Percentiles rank a stretch among this genome's conserved stretches.
Conservation (phyloP, 73 alveolate genomes). For the Paramecium octaurelia region DNA sequence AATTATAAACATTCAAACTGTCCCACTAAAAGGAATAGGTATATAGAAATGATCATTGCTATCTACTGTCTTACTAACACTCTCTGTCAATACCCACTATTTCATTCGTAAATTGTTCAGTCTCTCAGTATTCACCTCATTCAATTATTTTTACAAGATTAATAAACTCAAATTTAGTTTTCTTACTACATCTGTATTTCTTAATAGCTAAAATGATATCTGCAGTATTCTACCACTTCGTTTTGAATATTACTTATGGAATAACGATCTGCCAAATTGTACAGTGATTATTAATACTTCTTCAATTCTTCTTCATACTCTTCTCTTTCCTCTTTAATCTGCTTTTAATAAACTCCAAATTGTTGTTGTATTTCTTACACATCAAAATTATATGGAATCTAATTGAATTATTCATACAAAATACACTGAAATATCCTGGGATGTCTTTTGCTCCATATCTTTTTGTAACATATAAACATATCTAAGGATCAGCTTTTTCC, state of each 20-base stretch:
- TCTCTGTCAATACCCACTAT: constrained; percentile 27
- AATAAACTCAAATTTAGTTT: constrained; percentile 10
- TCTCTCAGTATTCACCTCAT: background rate
- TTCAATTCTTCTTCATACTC: background rate
- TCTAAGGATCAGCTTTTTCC: constrained; percentile 25
- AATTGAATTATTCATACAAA: background rate
- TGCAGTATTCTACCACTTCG: background rate
- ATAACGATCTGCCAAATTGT: background rate
- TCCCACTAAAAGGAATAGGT: constrained; percentile 24
- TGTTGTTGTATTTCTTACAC: background rate
- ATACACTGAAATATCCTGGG: constrained; percentile 48
- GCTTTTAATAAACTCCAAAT: background rate
- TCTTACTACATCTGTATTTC: background rate
- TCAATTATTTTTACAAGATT: background rate
- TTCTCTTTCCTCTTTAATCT: background rate
- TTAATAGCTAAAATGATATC: background rate
- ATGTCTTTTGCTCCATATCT: constrained; percentile 44
- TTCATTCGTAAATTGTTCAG: background rate
- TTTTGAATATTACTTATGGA: background rate
- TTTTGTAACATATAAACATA: constrained; percentile 25
- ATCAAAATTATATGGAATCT: constrained; percentile 51
- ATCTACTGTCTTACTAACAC: background rate
- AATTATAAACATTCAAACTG: background rate
- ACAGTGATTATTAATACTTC: background rate
- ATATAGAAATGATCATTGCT: background rate